Evolutionary conservation across 2,329 filamentous ascomycete genomes (phyloP).

Genomic region (Ophiostoma angusticollis): DNA sequence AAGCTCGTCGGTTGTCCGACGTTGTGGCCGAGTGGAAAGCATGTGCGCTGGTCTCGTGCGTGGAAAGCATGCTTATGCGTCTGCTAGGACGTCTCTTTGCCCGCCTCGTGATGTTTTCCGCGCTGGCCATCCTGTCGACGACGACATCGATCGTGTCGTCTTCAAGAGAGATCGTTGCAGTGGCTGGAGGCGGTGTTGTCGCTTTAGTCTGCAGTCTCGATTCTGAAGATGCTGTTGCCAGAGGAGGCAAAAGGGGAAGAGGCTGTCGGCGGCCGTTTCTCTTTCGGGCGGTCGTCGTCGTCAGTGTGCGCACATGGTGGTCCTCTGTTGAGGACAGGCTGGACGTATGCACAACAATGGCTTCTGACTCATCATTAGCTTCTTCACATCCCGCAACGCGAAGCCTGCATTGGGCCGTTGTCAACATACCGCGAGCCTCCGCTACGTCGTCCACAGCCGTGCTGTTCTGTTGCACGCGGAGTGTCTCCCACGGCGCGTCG

Average conservation of each 20-base stretch:
- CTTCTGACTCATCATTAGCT: too few species aligned
- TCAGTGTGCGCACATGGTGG: background rate
- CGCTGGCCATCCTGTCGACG: too few species aligned
- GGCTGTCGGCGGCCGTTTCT: conserved; percentile 22
- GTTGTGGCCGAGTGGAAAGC: too few species aligned
- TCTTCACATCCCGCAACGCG: too few species aligned
- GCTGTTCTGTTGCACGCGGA: conserved; percentile 6
- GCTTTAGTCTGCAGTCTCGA: background rate
- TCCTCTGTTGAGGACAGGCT: too few species aligned
- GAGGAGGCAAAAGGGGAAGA: conserved; percentile 12
- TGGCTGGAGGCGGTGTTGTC: background rate
- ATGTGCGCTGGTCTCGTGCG: too few species aligned
- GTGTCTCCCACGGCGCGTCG: conserved; percentile 20
- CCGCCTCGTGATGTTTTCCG: conserved; percentile 15
- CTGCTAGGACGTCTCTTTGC: conserved; percentile 19
- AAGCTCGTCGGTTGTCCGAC: too few species aligned
- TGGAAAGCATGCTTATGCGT: conserved; percentile 14
- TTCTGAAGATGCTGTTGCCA: background rate
- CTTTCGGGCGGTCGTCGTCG: conserved; percentile 16
- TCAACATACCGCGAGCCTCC: conserved; percentile 13
- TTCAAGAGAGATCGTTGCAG: too few species aligned
- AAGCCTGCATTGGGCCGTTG: too few species aligned
- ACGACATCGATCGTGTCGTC: conserved; percentile 11
- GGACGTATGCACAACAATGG: too few species aligned
- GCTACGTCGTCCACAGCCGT: conserved; percentile 15